These are phyloP conservation scores for Paraconiothyrium brasiliense DNA, from an alignment of 2,329 filamentous ascomycete species.

Conservation along the genomic window DNA sequence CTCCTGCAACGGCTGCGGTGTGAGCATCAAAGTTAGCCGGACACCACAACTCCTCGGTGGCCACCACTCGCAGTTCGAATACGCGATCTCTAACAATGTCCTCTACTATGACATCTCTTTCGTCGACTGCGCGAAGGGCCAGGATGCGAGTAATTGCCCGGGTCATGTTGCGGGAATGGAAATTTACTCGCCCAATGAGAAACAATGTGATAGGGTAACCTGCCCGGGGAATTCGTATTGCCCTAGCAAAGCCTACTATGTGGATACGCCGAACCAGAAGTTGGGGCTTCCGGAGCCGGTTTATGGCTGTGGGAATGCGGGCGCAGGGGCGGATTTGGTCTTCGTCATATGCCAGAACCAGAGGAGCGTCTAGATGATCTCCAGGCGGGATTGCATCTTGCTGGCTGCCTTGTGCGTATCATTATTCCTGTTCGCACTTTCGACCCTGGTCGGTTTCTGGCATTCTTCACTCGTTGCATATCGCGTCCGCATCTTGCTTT, in stretches of 20 bases:
- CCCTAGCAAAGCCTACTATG: constrained; percentile 6
- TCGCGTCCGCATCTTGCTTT: no score
- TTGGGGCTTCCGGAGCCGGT: constrained; percentile 7
- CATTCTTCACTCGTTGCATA: no score
- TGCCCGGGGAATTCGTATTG: constrained; percentile 4
- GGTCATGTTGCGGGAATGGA: constrained; percentile 12
- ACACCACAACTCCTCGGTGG: constrained; percentile 3
- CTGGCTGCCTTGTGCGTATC: neutral
- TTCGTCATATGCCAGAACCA: constrained; percentile 11
- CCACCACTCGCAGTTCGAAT: constrained; percentile 14
- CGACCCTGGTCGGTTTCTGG: no score
- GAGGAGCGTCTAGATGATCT: constrained; percentile 1
- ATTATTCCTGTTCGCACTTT: neutral
- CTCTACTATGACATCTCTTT: constrained; percentile 16
- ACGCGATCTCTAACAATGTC: constrained; percentile 11
- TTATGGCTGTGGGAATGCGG: constrained; percentile 10
- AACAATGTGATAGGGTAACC: neutral
- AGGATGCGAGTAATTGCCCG: constrained; percentile 11
- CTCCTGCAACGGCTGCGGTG: constrained; percentile 15
- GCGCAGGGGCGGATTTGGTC: neutral
- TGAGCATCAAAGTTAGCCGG: constrained; percentile 16
- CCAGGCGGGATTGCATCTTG: neutral
- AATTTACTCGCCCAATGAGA: constrained; percentile 5
- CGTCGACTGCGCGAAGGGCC: constrained; percentile 10
- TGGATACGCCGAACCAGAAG: constrained; percentile 3